Evolutionary conservation across 2,329 filamentous ascomycete genomes (phyloP), one percentile per base, ranked within the genome.

Genomic region (Xylaria sp.): DNA sequence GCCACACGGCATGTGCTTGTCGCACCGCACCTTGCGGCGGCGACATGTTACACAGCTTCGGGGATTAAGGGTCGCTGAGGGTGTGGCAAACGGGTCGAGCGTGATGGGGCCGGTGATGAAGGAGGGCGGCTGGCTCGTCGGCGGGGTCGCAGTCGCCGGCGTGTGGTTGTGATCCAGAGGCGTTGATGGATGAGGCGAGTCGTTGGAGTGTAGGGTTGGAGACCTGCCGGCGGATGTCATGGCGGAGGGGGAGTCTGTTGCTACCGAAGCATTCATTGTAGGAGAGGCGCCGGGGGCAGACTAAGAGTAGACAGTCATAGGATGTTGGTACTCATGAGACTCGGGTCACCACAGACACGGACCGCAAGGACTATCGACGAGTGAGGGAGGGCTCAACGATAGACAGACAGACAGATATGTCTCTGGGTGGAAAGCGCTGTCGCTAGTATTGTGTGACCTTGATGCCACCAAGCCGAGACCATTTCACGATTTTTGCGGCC

Each of bases 1-100:
- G 70, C 87, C 87, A 75, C 90, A 93, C 15, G 90, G 89, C 80
- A 91, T 87, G 70, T 86, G 83, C 79, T 92, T 92, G 79, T 93
- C 89, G 81, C 90, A 93, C 71, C 89, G 89, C 57, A 93, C 90
- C 71, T 88, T 88, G 46, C 85, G 78, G 47, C 79, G 76, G 3
- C 83, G 75, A 69, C 83, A 85, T 28, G 82, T 84, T 15, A 84
- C 79, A 67, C 83, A 85, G 25, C 79, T 81, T 43, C 74, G 68
- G 8, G 74, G 74, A 31, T 76, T 76, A 14, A 76, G 63, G 21
- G 68, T 60, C 5, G 70, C 69, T 4, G 73, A 74, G 5, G 73
- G 73, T 3, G 72, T 71, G 25, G 69, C 66, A 50, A 65, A 72
- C 15, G 74, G 74, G 37, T 74, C 72, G 56, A 75, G 72, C 1